A percentile compares a stretch with the other conserved stretches of the same genome.
Evolutionary conservation across 306 rosid species (phyloP).

Genomic region (Citrullus amarus): DNA sequence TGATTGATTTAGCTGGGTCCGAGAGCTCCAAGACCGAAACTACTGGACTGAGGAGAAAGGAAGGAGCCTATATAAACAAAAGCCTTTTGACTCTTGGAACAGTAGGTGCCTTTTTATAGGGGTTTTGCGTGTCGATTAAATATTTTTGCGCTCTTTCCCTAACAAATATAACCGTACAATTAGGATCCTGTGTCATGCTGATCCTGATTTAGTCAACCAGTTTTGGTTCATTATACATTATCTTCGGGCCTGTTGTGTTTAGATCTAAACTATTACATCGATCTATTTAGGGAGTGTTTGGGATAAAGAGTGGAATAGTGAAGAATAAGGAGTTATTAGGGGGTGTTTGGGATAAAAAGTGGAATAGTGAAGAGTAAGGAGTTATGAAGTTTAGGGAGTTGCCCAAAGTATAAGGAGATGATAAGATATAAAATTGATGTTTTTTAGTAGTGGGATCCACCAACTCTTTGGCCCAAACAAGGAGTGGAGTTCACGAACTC

Average conservation of each 20-base stretch:
- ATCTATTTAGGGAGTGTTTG: neutral
- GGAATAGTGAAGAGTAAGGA: no score
- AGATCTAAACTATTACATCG: neutral
- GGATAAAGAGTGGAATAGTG: no score
- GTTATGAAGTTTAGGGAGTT: no score
- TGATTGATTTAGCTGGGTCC: slow-evolving; percentile 98
- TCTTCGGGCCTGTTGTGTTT: neutral
- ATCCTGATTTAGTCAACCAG: neutral
- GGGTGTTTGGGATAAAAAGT: no score
- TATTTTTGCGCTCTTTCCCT: neutral
- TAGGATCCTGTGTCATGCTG: neutral
- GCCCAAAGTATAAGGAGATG: no score
- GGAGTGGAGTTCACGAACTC: no score
- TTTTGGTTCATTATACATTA: neutral
- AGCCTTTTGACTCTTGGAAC: slow-evolving; percentile 99
- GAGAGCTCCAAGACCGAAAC: slow-evolving; percentile 99
- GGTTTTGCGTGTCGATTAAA: neutral
- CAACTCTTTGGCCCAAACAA: no score
- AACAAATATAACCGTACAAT: neutral
- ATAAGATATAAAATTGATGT: no score
- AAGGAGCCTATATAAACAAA: slow-evolving; percentile 97
- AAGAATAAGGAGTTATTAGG: no score
- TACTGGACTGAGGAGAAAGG: slow-evolving; percentile 94
- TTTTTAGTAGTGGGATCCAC: no score
- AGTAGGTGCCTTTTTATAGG: slow-evolving; percentile 35